Evolutionary conservation across 805 yeast genomes (phyloP), one percentile per base, ranked within the genome.

Genomic region (Saccharomycopsis fermentans): DNA sequence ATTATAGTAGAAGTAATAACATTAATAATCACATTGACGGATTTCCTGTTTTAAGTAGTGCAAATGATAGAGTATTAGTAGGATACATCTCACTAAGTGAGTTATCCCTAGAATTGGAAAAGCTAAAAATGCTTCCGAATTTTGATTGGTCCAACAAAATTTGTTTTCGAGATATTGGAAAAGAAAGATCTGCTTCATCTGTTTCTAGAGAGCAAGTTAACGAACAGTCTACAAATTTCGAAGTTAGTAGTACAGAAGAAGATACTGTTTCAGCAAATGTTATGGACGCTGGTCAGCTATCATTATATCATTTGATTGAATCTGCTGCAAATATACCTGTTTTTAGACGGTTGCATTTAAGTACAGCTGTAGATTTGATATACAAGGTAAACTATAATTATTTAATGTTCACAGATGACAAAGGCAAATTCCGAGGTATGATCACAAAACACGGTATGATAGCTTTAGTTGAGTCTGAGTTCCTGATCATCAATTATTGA

Each of bases 1-100:
- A 52, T 16, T 32, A 34, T 29, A 52, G 21, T 35, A 40, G n/a
- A 37, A 54, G 48, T 6, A n/a, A 27, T 50, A 16, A 26, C 6
- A 19, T 16, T 29, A 37, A 34, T 17, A 11, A 36, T 32, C 19
- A 35, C 16, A 32, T 51, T 39, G 32, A 35, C n/a, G 63, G 63
- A 16, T 74, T 73, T 63, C 86, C 82, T 8, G 73, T 75, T 9
- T 70, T 80, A 64, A 69, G 67, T 56, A 72, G 70, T 55, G 66
- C 63, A 53, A 63, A 63, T 14, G 71, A 67, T 54, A 73, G 66
- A 29, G 67, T 63, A 2, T 62, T 81, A 2, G 48, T 73, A 2
- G 84, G 84, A 0, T 77, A 74, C 69, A 63, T 80, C 4, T 66
- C 77, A 1, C 59, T 74, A 4, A 67, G 65, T 37, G 79, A 76